Conservation (phyloP, 2,329 filamentous ascomycete genomes). For the Teratosphaeria epicoccoides region DNA sequence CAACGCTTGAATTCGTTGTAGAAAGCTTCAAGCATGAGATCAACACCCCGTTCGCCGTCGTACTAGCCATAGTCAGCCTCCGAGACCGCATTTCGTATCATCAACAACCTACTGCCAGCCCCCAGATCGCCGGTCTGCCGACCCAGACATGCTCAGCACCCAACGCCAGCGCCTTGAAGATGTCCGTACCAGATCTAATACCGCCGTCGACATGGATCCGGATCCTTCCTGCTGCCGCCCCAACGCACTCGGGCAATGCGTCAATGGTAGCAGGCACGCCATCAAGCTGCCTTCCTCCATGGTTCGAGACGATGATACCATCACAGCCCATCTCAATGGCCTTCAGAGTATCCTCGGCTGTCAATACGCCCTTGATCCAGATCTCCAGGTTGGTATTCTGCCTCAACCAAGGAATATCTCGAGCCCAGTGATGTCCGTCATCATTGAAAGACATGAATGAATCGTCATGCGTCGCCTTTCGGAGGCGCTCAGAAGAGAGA, state of each 20-base stretch:
- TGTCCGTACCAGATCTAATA: constrained; percentile 45
- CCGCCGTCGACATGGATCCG: constrained; percentile 53
- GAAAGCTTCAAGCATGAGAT: constrained; percentile 33
- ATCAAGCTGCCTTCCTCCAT: constrained; percentile 45
- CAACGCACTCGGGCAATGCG: constrained; percentile 31
- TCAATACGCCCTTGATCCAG: constrained; percentile 35
- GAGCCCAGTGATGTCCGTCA: constrained; percentile 20
- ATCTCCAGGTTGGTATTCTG: constrained; percentile 39
- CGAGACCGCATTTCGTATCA: background rate
- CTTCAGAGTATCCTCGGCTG: constrained; percentile 32
- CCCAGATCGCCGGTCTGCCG: constrained; percentile 41
- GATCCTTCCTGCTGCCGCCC: constrained; percentile 36
- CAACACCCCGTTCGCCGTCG: constrained; percentile 28
- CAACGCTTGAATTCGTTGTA: constrained; percentile 21
- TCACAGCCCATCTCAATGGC: constrained; percentile 34
- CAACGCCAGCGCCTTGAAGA: constrained; percentile 47
- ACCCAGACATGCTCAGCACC: constrained; percentile 42
- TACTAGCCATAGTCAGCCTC: constrained; percentile 19
- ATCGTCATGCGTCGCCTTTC: constrained; percentile 20
- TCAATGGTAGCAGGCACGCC: constrained; percentile 46
- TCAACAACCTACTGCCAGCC: constrained; percentile 30
- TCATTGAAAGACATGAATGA: constrained; percentile 21
- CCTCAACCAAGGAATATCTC: constrained; percentile 40
- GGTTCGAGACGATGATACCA: constrained; percentile 41
- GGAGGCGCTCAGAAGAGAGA: constrained; percentile 15